These are phyloP conservation scores for Oryza coarctata DNA, from an alignment of 176 grass and related monocot genomes.

Conservation along the genomic window DNA sequence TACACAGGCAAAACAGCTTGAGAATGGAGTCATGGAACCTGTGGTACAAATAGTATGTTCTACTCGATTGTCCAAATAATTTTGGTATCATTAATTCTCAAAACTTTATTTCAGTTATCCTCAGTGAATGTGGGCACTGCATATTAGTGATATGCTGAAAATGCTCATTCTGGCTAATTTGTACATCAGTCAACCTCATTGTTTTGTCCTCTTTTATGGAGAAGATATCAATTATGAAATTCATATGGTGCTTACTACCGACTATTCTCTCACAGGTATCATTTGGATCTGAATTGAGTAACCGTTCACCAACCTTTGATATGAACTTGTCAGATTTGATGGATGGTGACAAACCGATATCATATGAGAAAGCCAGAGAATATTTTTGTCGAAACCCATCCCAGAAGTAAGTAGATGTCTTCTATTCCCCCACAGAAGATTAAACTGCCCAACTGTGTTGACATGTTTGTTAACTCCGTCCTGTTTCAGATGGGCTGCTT, in stretches of 20 bases:
- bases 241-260: neutral
- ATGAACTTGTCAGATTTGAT: constrained; percentile 72
- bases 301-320: constrained; percentile 77
- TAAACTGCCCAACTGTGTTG: constrained; percentile 27
- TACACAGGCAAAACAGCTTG: constrained; percentile 56
- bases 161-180: neutral
- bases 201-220: neutral
- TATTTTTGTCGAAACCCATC: constrained; percentile 65
- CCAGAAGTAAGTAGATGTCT: constrained; percentile 46
- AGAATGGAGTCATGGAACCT: constrained; percentile 48
- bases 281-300: constrained; percentile 81
- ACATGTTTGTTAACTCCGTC: constrained; percentile 21
- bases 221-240: constrained; percentile 3
- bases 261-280: constrained; percentile 49
- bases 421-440: neutral
- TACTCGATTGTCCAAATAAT: constrained; percentile 18
- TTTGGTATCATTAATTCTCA: neutral
- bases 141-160: constrained; percentile 14
- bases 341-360: constrained; percentile 60
- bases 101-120: constrained; percentile 2
- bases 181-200: neutral
- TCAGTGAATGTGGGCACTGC: neutral
- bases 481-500: constrained; percentile 68
- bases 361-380: constrained; percentile 56
- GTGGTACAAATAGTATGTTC: constrained; percentile 78